These are phyloP conservation scores for Prunus mume DNA, from an alignment of 306 rosid species.

Conservation along the genomic window DNA sequence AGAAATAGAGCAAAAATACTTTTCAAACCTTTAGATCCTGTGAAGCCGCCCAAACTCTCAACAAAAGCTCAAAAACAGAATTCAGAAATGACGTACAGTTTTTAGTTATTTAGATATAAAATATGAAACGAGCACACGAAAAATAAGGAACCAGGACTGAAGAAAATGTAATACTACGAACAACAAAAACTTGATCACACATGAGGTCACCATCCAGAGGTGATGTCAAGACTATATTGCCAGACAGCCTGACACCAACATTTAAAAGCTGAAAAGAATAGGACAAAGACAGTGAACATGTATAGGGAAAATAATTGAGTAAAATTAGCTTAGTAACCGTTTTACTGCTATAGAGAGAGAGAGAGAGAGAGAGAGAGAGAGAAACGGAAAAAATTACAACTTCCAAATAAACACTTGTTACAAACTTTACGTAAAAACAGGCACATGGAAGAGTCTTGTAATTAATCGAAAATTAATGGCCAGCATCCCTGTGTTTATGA, in stretches of 20 bases:
- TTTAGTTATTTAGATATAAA: constrained; percentile 34
- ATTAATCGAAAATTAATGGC: background rate
- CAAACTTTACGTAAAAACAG: background rate
- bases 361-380: background rate
- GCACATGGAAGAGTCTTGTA: background rate
- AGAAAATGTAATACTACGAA: background rate
- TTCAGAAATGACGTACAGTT: constrained; percentile 88
- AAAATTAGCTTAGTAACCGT: background rate
- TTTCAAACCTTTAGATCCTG: constrained; percentile 80
- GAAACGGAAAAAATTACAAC: background rate
- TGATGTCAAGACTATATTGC: constrained; percentile 68
- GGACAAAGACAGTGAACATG: constrained; percentile 16
- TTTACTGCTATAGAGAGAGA: background rate
- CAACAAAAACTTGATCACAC: constrained; percentile 51
- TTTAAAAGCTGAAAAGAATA: constrained; percentile 76
- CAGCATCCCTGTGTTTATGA: background rate
- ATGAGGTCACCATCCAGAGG: constrained; percentile 75
- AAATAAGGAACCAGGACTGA: constrained; percentile 8
- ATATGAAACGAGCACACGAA: constrained; percentile 4
- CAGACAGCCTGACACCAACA: constrained; percentile 99
- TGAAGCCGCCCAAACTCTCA: constrained; percentile 92
- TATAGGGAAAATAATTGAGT: background rate
- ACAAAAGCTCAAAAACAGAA: constrained; percentile 90
- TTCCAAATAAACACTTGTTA: background rate
- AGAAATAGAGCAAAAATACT: constrained; percentile 6